Percentiles rank a stretch among this genome's conserved stretches.
Evolutionary conservation across 1,284 basidiomycete genomes (phyloP).

Genomic region (Phylloporus sp.): DNA sequence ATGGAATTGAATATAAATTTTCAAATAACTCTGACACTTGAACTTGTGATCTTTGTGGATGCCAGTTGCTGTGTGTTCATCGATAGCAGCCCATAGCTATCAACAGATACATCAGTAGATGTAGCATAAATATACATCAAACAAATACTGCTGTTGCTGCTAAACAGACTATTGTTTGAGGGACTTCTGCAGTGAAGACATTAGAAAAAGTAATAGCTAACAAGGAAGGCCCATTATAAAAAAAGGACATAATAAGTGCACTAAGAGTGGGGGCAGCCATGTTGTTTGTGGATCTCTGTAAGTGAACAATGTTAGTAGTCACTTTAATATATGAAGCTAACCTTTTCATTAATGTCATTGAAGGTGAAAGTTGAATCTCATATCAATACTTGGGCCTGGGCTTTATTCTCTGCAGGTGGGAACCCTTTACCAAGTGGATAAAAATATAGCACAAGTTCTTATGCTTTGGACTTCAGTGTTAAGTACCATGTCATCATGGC

Average conservation of each 20-base stretch:
- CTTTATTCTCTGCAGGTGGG: not conserved
- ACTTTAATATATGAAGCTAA: not conserved
- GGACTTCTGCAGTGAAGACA: not conserved
- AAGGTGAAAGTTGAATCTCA: not conserved
- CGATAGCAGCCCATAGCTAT: not conserved
- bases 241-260: not conserved
- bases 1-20: not conserved
- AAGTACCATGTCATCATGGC: too few relatives aligned
- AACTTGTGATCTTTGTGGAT: not conserved
- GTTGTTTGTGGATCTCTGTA: not conserved
- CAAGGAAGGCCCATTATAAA: not conserved
- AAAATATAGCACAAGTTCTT: too few relatives aligned
- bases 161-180: not conserved
- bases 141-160: not conserved
- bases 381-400: not conserved
- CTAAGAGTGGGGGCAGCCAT: not conserved
- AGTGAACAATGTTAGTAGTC: not conserved
- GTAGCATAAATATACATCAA: too few relatives aligned
- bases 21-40: not conserved
- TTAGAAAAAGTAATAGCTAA: not conserved
- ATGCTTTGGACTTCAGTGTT: too few relatives aligned
- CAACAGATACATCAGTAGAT: not conserved
- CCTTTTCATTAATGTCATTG: not conserved
- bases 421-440: not conserved
- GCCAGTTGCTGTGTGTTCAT: not conserved